Percentiles rank a stretch among this genome's conserved stretches.
phyloP scores from a whole-genome alignment of 768 basidiomycete species.

The Psilocybe subaeruginosa region DNA sequence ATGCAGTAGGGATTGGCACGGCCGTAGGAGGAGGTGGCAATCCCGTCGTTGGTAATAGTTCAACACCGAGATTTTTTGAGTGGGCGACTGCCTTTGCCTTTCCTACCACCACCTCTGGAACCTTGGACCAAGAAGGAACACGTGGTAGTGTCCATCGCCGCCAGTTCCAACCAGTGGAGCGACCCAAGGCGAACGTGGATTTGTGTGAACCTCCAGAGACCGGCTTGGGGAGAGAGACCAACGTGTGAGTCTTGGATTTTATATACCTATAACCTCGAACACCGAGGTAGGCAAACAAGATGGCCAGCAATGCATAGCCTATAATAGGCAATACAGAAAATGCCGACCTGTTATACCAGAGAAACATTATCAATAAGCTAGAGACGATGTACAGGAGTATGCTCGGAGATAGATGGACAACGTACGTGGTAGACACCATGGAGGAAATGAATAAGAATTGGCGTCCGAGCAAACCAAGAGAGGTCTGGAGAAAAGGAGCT shows the following conservation, averaged over 20 bases:
- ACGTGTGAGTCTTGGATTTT: neutral
- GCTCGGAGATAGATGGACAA: constrained; percentile 7
- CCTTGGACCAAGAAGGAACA: constrained; percentile 11
- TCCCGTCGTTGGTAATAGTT: constrained; percentile 24
- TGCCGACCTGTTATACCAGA: constrained; percentile 5
- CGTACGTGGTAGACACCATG: constrained; percentile 22
- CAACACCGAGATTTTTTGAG: constrained; percentile 20
- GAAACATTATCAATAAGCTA: constrained; percentile 4
- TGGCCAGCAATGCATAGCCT: constrained; percentile 19
- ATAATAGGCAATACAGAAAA: constrained; percentile 17
- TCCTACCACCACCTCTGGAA: constrained; percentile 9
- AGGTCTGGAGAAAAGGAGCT: constrained; percentile 11
- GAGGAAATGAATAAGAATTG: constrained; percentile 7
- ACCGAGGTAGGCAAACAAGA: constrained; percentile 17
- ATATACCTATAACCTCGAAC: constrained; percentile 14
- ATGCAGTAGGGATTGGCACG: constrained; percentile 10
- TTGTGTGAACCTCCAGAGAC: constrained; percentile 1
- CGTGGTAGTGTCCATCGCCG: constrained; percentile 17
- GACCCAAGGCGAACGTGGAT: constrained; percentile 10
- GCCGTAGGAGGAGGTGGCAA: constrained; percentile 21
- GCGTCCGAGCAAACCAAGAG: constrained; percentile 5
- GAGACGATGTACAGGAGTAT: constrained; percentile 3
- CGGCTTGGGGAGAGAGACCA: constrained; percentile 12
- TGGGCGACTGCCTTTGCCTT: constrained; percentile 12
- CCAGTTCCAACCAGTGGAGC: constrained; percentile 14